Base-by-base conservation (phyloP, 345 rosid genomes). In the Euphorbia pulcherrima region DNA sequence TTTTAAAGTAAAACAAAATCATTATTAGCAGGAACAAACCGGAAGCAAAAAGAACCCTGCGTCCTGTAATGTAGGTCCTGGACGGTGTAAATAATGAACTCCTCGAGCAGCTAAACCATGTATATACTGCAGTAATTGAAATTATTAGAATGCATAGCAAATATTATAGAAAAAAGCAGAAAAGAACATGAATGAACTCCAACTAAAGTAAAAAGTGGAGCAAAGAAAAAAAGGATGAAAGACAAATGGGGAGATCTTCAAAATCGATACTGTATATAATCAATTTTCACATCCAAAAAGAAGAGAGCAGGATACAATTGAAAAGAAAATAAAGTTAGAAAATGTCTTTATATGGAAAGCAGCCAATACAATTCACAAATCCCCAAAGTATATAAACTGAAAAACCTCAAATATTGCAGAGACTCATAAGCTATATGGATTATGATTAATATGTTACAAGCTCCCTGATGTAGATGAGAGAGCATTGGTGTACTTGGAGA, bases 101-200 rank as follows among this genome's bases (percentile, higher is more conserved):
- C 99, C 99, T 51, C 87, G 78, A 21, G 97, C 99, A 75, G 99
- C 92, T 74, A 90, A 76, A 64, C 96, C 97, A 81, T 94, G 99
- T 70, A 93, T 75, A 70, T 94, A 94, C 99, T 91, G 97, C 72
- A 50, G 65, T 59, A 8, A 2, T 6, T 39, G 37, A 9, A 53
- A 3, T 28, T n/a, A 50, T 47, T 58, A 40, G 29, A 17, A 60
- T 52, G 29, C 24, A 48, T 54, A 14, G 14, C 63, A 54, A 60
- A 46, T 26, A 26, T 14, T 27, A 24, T 3, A 35, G 9, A 17
- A 37, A 37, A 20, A 35, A 0, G 26, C 18, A 5, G 29, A 48
- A n/a, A 18, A 23, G 60, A 26, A 53, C 18, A 66, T 29, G 30
- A 33, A 59, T 56, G 12, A 10, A 37, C 52, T 46, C 41, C 5